Conservation (phyloP, 345 rosid genomes). For the Hibiscus trionum region DNA sequence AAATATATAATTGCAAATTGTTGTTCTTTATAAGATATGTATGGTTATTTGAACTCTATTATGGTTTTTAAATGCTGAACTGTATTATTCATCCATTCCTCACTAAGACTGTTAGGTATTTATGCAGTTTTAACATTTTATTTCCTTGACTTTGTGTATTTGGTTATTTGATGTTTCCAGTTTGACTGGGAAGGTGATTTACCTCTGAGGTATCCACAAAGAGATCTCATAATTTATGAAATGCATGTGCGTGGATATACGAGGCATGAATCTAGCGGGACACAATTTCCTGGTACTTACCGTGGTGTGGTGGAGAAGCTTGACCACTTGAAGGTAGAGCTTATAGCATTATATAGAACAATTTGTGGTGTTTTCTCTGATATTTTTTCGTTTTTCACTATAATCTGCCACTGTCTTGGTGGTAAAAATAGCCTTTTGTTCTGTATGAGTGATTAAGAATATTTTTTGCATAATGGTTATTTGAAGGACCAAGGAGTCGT, state of each 20-base stretch:
- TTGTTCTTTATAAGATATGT: neutral
- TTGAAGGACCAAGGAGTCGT: neutral
- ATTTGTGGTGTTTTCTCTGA: neutral
- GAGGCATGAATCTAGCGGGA: conserved; percentile 67
- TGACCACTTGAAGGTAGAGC: conserved; percentile 79
- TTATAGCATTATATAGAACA: neutral
- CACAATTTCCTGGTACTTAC: conserved; percentile 77
- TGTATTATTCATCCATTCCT: neutral
- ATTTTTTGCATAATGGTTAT: neutral
- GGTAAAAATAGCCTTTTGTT: neutral
- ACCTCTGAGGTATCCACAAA: conserved; percentile 59
- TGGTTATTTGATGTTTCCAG: conserved; percentile 35
- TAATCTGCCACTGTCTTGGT: neutral
- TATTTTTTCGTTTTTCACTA: neutral
- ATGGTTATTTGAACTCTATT: neutral
- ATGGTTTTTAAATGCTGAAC: neutral
- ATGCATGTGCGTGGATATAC: conserved; percentile 95
- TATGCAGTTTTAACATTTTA: neutral
- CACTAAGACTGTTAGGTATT: neutral
- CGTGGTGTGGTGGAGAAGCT: conserved; percentile 80
- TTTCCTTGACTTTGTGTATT: neutral
- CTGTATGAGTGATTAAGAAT: neutral
- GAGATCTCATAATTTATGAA: conserved; percentile 81
- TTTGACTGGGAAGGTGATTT: conserved; percentile 99
- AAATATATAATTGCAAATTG: neutral